Evolutionary conservation across 768 basidiomycete species (phyloP).

Genomic region (Exidia glandulosa): DNA sequence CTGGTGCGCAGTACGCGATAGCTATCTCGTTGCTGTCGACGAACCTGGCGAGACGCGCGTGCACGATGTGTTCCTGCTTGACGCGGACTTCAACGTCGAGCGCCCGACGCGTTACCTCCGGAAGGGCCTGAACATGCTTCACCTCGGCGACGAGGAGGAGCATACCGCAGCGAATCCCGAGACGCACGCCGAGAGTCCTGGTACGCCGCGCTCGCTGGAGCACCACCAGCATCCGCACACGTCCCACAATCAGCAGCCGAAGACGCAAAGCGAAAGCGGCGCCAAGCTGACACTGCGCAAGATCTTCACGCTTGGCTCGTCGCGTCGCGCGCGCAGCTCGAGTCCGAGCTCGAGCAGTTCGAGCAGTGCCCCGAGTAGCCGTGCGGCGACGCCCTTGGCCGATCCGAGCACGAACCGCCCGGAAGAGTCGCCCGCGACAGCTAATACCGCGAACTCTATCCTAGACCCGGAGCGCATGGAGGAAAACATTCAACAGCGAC

Average conservation of each 20-base stretch:
- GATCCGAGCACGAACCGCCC: slow-evolving; percentile 56
- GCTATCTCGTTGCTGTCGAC: slow-evolving; percentile 76
- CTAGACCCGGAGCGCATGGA: not conserved
- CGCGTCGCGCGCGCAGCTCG: not conserved
- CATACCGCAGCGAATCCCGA: too few species aligned
- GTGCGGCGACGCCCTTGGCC: slow-evolving; percentile 43
- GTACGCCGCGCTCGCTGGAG: not conserved
- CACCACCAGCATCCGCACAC: not conserved
- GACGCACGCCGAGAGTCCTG: not conserved
- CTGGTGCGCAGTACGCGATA: slow-evolving; percentile 91
- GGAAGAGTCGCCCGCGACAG: not conserved
- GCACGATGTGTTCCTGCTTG: slow-evolving; percentile 90
- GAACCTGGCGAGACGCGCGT: slow-evolving; percentile 79
- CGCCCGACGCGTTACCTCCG: slow-evolving; percentile 86
- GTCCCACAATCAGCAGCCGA: not conserved
- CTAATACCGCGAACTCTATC: not conserved
- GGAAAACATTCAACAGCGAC: slow-evolving; percentile 11
- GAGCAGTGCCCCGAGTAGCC: not conserved
- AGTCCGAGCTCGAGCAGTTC: not conserved
- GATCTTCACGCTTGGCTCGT: not conserved
- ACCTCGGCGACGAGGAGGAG: slow-evolving; percentile 21
- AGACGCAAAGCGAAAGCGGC: too few species aligned
- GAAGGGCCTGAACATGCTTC: slow-evolving; percentile 64
- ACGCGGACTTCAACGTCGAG: slow-evolving; percentile 79
- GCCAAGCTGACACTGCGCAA: not conserved